Evolutionary conservation across 768 basidiomycete genomes (phyloP).

Genomic region (Rhizopogon sp.): DNA sequence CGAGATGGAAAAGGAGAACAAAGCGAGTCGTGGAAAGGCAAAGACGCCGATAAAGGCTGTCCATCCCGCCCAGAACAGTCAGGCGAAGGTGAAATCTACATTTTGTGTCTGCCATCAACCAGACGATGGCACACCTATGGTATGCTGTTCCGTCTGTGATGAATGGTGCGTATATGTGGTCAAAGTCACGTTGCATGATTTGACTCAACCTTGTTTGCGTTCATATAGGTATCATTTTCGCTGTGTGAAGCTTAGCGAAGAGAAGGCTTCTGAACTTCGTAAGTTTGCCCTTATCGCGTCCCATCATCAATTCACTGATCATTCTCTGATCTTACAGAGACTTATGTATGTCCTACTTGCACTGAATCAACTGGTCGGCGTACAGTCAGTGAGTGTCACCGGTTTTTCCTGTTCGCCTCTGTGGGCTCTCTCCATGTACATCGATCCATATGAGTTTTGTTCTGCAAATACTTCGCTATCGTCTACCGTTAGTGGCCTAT

Average conservation of each 20-base stretch:
- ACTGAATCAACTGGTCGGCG: slow-evolving; percentile 54
- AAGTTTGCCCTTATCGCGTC: slow-evolving; percentile 29
- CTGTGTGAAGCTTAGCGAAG: slow-evolving; percentile 61
- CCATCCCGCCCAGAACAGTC: slow-evolving; percentile 15
- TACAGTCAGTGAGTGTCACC: slow-evolving; percentile 73
- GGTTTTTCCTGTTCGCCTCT: slow-evolving; percentile 21
- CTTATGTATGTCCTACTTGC: slow-evolving; percentile 56
- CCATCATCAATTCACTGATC: slow-evolving; percentile 9
- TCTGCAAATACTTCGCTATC: slow-evolving; percentile 30
- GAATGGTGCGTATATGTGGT: slow-evolving; percentile 53
- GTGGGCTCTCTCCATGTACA: slow-evolving; percentile 28
- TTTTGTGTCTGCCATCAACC: slow-evolving; percentile 63
- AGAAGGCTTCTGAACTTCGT: slow-evolving; percentile 77
- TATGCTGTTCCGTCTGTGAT: slow-evolving; percentile 63
- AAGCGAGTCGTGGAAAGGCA: slow-evolving; percentile 14
- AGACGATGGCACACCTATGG: slow-evolving; percentile 82
- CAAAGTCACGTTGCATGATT: background rate
- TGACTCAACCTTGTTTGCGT: slow-evolving; percentile 3
- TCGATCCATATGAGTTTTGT: slow-evolving; percentile 32
- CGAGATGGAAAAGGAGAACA: slow-evolving; percentile 29
- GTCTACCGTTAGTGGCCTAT: slow-evolving; percentile 26
- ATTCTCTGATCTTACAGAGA: slow-evolving; percentile 34
- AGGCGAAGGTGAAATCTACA: slow-evolving; percentile 19
- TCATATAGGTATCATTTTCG: slow-evolving; percentile 74
- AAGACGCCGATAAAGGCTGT: slow-evolving; percentile 15